phyloP scores from a whole-genome alignment of 2,329 filamentous ascomycete species.

The Arthrocladium fulminans region DNA sequence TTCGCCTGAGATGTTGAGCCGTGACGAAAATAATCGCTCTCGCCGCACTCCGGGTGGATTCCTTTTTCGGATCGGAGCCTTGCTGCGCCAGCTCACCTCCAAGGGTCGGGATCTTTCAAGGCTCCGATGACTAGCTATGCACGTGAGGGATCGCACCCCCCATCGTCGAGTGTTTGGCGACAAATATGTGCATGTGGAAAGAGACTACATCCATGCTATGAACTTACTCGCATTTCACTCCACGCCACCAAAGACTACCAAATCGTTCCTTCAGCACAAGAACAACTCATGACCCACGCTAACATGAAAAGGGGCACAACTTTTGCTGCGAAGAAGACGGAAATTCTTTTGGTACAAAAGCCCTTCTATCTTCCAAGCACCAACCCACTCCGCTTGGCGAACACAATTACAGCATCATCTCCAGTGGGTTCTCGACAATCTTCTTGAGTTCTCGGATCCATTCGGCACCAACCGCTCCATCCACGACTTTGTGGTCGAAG shows the following conservation, averaged over 20 bases:
- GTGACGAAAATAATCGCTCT: slow-evolving; percentile 4
- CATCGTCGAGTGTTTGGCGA: too few species aligned
- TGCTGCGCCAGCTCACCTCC: not conserved
- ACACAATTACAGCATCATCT: slow-evolving; percentile 68
- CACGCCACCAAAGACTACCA: not conserved
- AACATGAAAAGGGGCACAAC: slow-evolving; percentile 12
- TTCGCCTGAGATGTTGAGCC: not conserved
- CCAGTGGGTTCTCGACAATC: slow-evolving; percentile 92
- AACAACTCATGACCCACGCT: slow-evolving; percentile 1
- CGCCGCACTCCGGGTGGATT: not conserved
- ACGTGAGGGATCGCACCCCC: too few species aligned
- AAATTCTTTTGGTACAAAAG: slow-evolving; percentile 20
- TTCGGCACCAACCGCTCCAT: slow-evolving; percentile 90
- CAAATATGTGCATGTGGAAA: not conserved
- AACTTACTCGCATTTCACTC: not conserved
- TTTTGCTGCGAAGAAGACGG: slow-evolving; percentile 16
- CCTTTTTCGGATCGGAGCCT: not conserved
- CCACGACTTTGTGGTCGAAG: slow-evolving; percentile 98
- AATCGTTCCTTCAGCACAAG: slow-evolving; percentile 1
- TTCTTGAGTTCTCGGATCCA: slow-evolving; percentile 97
- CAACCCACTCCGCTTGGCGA: not conserved
- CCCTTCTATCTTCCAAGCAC: slow-evolving; percentile 13
- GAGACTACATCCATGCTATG: slow-evolving; percentile 4
- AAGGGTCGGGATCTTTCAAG: too few species aligned
- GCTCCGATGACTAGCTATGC: too few species aligned